Evolutionary conservation across 331 rosid species (phyloP).

Genomic region (Pyrus hybrid): DNA sequence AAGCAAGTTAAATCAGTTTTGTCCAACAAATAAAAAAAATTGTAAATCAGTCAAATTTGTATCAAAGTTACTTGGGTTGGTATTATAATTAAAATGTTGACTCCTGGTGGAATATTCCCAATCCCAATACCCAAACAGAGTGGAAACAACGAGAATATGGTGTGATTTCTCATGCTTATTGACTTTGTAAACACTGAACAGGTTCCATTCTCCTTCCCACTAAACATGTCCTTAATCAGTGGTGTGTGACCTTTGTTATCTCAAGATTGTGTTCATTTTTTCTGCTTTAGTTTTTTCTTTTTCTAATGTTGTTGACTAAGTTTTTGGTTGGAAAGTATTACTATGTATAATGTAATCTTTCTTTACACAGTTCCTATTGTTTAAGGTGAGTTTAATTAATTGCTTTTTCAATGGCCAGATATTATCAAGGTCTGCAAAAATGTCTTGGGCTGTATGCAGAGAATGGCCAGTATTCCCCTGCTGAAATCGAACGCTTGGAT

Average conservation of each 20-base stretch:
- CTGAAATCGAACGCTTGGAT: slow-evolving; percentile 63
- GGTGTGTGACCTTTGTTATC: background rate
- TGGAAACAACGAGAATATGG: background rate
- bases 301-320: background rate
- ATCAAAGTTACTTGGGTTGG: background rate
- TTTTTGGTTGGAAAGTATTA: background rate
- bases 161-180: background rate
- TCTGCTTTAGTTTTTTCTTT: background rate
- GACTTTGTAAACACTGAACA: background rate
- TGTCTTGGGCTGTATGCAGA: slow-evolving; percentile 73
- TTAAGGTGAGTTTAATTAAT: slow-evolving; percentile 9
- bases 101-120: background rate
- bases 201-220: background rate
- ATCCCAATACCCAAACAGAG: background rate
- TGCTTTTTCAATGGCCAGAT: slow-evolving; percentile 38
- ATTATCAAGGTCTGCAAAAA: slow-evolving; percentile 91
- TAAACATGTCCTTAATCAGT: background rate
- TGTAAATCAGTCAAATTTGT: too few relatives aligned
- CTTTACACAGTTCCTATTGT: background rate
- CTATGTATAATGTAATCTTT: background rate
- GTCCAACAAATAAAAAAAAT: too few relatives aligned
- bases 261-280: background rate
- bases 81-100: background rate
- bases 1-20: background rate
- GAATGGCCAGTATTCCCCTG: slow-evolving; percentile 52